Percentiles rank a stretch among this genome's conserved stretches.
Conservation (phyloP, 257 asterid genomes). For the Nicotiana noctiflora region DNA sequence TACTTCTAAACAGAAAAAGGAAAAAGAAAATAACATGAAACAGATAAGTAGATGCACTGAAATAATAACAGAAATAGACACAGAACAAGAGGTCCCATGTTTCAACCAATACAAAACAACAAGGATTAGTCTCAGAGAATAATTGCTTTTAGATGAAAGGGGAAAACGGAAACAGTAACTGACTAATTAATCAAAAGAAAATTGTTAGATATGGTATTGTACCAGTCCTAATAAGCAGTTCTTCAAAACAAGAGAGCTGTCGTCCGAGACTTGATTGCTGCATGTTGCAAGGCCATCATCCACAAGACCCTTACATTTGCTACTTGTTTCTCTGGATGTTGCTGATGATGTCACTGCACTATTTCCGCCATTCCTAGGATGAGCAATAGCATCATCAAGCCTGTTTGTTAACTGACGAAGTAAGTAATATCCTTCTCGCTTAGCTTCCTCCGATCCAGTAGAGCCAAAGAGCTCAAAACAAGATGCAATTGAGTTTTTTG, state of each 20-base stretch:
- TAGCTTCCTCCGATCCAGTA: constrained; percentile 36
- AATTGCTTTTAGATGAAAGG: not conserved
- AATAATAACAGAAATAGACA: not conserved
- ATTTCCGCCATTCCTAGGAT: constrained; percentile 20
- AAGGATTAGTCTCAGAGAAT: not conserved
- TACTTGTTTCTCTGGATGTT: constrained; percentile 23
- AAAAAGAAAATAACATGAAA: not conserved
- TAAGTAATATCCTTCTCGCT: constrained; percentile 54
- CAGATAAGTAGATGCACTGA: not conserved
- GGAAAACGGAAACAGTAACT: not conserved
- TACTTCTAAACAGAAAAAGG: not conserved
- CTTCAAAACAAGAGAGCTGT: constrained; percentile 25
- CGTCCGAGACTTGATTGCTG: constrained; percentile 24
- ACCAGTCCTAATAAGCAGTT: constrained; percentile 75
- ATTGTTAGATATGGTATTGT: constrained; percentile 18
- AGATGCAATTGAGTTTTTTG: constrained; percentile 52
- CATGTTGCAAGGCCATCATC: constrained; percentile 24
- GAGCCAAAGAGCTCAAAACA: constrained; percentile 71
- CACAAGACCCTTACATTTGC: constrained; percentile 28
- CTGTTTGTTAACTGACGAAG: constrained; percentile 54
- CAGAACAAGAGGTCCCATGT: not conserved
- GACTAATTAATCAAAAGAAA: not conserved
- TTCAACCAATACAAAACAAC: not conserved
- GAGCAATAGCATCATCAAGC: constrained; percentile 36
- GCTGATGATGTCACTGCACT: constrained; percentile 25